Conservation (phyloP, 129 eudicot species). For the Chrysanthemum seticuspe region DNA sequence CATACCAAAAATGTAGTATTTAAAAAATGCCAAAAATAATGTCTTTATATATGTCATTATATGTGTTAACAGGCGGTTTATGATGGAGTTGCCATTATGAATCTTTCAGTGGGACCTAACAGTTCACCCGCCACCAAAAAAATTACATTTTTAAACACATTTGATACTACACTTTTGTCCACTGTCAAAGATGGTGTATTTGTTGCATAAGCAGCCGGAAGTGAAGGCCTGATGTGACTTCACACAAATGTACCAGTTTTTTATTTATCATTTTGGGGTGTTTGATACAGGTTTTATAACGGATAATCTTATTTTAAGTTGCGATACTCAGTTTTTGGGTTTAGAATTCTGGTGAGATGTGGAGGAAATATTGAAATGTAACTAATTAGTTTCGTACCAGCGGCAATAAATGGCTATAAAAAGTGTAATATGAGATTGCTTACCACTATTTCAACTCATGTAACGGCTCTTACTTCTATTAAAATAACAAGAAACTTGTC, state of each 20-base stretch:
- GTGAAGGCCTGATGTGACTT: conserved; percentile 67
- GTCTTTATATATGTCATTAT: neutral
- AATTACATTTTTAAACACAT: conserved; percentile 86
- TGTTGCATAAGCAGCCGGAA: conserved; percentile 91
- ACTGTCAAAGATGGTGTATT: conserved; percentile 94
- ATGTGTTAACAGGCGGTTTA: conserved; percentile 68
- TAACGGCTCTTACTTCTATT: neutral
- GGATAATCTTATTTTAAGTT: neutral
- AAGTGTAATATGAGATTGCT: neutral
- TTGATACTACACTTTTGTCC: conserved; percentile 89
- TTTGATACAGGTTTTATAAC: no score
- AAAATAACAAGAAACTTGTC: neutral
- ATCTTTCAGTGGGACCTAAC: conserved; percentile 95
- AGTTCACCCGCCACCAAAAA: conserved; percentile 95
- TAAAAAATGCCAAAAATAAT: neutral
- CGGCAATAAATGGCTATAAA: neutral
- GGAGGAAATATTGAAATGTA: neutral
- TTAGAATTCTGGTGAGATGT: neutral
- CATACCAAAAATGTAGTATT: neutral
- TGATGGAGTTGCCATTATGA: conserved; percentile 92
- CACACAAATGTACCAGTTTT: no score
- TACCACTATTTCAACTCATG: neutral
- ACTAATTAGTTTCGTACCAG: neutral
- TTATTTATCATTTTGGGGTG: no score
- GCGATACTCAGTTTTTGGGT: neutral